Base-by-base conservation (phyloP, 306 rosid species). In the Erythrophleum fordii region DNA sequence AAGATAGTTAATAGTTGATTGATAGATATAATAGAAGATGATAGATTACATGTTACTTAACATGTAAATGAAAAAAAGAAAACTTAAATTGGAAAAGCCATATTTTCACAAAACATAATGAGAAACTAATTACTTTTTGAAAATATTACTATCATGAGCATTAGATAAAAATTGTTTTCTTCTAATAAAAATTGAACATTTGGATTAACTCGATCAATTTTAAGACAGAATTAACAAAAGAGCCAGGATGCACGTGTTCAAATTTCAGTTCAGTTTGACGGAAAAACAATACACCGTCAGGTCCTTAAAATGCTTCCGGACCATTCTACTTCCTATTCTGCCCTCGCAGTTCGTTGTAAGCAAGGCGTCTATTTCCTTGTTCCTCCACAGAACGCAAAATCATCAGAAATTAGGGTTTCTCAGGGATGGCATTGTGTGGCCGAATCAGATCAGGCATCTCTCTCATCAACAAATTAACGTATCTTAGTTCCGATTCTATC, bases 391-490 rank as follows among this genome's bases (percentile, higher is more conserved):
- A 29, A 39, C 39, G 78, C 62, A 74, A 41, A 81, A 66, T 71
- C 45, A 71, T 34, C 73, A 22, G 51, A 69, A 81, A 70, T 56
- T 87, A 87, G 95, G 97, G 91, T 89, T 92, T 73, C 70, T 56
- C 75, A 7, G 77, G 25, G 48, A 91, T 93, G 97, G 97, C 96
- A 65, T 73, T 84, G 26, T 83, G 73, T 80, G 73, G 84, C 46
- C 88, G 94, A 72, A 75, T 91, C 82, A 90, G 91, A 88, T 91
- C 96, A 84, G 87, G 89, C 73, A 72, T 89, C 48, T 79, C 92
- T 64, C 75, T 89, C 80, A 42, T 83, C 75, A 73, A 82, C 80
- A 89, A 91, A 76, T 75, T 77, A 37, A 22, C 72, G 77, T 58
- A 67, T 77, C 74, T 88, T 59, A n/a, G 71, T 67, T 82, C 92